Base-by-base conservation (phyloP, 2,329 filamentous ascomycete species). In the Aureobasidium sp. region DNA sequence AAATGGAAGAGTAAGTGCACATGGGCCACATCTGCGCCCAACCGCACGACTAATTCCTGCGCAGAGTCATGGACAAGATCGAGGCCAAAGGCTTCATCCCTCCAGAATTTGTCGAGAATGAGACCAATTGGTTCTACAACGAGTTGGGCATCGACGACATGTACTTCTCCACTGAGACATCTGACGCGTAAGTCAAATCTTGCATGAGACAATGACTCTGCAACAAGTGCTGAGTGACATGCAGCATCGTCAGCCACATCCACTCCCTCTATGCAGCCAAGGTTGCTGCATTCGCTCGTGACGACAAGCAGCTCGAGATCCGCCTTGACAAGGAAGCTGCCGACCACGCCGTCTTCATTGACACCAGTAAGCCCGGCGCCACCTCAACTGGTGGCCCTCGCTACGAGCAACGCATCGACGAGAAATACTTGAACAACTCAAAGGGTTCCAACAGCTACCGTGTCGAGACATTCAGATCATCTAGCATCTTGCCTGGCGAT, bases 291-390 rank as follows among this genome's bases (percentile, higher is more conserved):
- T 93, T 88, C 68, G 89, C 91, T 30, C 84, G 93, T 54, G 87
- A 94, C 69, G 91, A 97, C 72, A 94, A 94, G 77, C 85, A 85
- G 61, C 80, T 97, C 63, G 90, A 97, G 72, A 96, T 98, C 63
- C 83, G 90, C 58, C 75, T 98, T 37, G 91, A 97, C 68, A 96
- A 96, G 81, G 93, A 98, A 72, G 89, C 89, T 19, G 75, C 79
- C 55, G 93, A 97, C 68, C 93, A 97, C 66, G 93, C 93, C 56
- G 94, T 97, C 66, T 98, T 97, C 74, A 97, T 98, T 61, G 93
- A 98, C 69, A 98, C 93, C 53, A 96, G 90, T 70, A 86, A 85
- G 66, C 91, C 93, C 14, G 93, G 93, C 60, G 76, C 88, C 62
- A 87, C 84, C 55, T 79, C 84, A 41, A 75, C 87, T 19, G 74